Evolutionary conservation across 148 eudicot genomes (phyloP), one percentile per base, ranked within the genome.

Genomic region (Simmondsia chinensis): DNA sequence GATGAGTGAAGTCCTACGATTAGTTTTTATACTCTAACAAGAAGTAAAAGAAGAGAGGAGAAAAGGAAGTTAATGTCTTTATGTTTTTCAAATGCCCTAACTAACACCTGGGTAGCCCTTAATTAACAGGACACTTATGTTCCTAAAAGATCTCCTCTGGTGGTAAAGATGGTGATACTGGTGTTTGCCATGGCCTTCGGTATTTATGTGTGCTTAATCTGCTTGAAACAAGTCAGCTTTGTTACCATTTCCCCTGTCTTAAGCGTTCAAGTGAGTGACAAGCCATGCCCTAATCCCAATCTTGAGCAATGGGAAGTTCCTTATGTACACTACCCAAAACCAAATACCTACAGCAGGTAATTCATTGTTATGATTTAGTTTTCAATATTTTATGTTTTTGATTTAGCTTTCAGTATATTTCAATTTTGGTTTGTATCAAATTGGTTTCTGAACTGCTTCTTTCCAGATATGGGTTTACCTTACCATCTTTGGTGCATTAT

Each of bases 291-390:
- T 9, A 39, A 15, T 20, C 70, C 76, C 4, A 18, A 46, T 50
- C 39, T 75, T 36, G 70, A 75, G 38, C 61, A 63, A 17, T 59
- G 64, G 62, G 94, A 77, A 57, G 63, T 38, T 54, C 62, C 65
- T 51, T 75, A 59, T 38, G 58, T 88, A 33, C 96, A 80, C 60
- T 83, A 47, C 43, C 96, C 94, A 9, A 61, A 83, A 40, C 96
- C 96, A 17, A 56, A 55, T 43, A 80, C 83, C 18, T 80, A 70
- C 39, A 73, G 60, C 59, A 73, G 96, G 96, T 88, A 56, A 26
- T 13, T 4, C 7, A 10, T 27, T 31, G 19, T 16, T 34, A 32
- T 39, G 14, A n/a, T 9, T 22, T 22, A 1, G 12, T 41, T 4
- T 3, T 2, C 15, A 36, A 7, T 4, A 9, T 8, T 49, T 35